These are phyloP conservation scores for Aureobasidium sp. DNA, from an alignment of 2,329 filamentous ascomycete species.

Conservation along the genomic window DNA sequence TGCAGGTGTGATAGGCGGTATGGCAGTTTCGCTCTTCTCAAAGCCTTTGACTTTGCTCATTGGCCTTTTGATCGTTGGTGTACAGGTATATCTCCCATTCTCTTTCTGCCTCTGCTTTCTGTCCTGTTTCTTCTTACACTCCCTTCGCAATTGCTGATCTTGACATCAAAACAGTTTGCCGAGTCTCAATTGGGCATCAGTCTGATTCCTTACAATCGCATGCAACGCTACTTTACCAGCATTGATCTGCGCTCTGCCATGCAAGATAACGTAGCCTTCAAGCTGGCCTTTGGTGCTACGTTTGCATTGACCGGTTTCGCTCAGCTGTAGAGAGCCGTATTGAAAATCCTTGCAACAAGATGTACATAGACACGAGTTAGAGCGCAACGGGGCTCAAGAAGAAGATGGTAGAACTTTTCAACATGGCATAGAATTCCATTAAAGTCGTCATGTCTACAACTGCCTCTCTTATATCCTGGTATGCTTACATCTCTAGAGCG, in stretches of 20 bases:
- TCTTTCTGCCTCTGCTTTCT: background rate
- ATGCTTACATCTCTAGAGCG: background rate
- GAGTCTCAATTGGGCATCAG: conserved; percentile 43
- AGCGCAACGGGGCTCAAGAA: background rate
- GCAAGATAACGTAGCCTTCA: conserved; percentile 53
- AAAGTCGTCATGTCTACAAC: background rate
- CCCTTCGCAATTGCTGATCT: conserved; percentile 3
- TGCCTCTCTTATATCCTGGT: background rate
- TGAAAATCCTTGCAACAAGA: background rate
- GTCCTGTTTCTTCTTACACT: background rate
- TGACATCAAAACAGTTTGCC: conserved; percentile 30
- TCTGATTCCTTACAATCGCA: conserved; percentile 37
- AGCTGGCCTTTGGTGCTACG: conserved; percentile 60
- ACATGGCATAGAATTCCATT: too few species aligned
- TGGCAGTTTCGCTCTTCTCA: conserved; percentile 62
- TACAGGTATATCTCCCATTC: conserved; percentile 45
- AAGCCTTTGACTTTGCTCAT: conserved; percentile 59
- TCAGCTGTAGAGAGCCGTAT: background rate
- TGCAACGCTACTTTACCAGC: conserved; percentile 43
- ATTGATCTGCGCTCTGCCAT: conserved; percentile 44
- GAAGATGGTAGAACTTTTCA: background rate
- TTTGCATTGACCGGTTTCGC: conserved; percentile 63
- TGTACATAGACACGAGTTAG: background rate
- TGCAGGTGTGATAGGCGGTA: conserved; percentile 52
- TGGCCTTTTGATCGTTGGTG: conserved; percentile 53